Percentiles rank a stretch among this genome's conserved stretches.
These are phyloP conservation scores for Colletotrichum eremochloae DNA, from an alignment of 2,329 filamentous ascomycete species.

Conservation along the genomic window DNA sequence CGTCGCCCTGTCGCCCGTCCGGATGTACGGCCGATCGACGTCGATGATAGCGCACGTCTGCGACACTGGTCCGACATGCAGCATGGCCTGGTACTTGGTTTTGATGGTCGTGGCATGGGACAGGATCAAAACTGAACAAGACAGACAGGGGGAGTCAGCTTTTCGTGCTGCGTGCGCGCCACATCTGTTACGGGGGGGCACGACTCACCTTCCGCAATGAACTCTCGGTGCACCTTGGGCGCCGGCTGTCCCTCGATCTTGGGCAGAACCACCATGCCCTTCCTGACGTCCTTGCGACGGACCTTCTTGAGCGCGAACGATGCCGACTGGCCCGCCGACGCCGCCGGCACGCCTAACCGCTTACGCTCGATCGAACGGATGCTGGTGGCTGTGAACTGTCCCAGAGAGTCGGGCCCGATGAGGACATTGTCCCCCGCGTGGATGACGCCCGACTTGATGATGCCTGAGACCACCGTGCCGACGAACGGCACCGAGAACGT, in stretches of 20 bases:
- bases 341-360: conserved; percentile 87
- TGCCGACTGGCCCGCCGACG: conserved; percentile 91
- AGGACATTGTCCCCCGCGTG: conserved; percentile 92
- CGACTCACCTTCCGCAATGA: conserved; percentile 78
- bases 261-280: conserved; percentile 96
- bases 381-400: conserved; percentile 87
- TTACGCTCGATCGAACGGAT: conserved; percentile 96
- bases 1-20: conserved; percentile 92
- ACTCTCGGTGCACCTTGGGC: conserved; percentile 81
- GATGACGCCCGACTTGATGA: conserved; percentile 88
- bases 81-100: conserved; percentile 96
- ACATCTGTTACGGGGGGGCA: too few relatives aligned
- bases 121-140: conserved; percentile 81
- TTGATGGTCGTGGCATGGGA: conserved; percentile 98
- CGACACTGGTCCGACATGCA: conserved; percentile 93
- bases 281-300: conserved; percentile 90
- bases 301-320: conserved; percentile 92
- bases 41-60: conserved; percentile 98
- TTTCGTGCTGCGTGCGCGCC: background rate
- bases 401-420: conserved; percentile 90
- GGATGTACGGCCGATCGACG: conserved; percentile 94
- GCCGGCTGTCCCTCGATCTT: conserved; percentile 79
- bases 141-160: conserved; percentile 20
- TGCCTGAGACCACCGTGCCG: conserved; percentile 94
- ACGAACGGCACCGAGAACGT: conserved; percentile 98